Conservation (phyloP, 2,329 filamentous ascomycete genomes). For the Blastomyces emzantsi region DNA sequence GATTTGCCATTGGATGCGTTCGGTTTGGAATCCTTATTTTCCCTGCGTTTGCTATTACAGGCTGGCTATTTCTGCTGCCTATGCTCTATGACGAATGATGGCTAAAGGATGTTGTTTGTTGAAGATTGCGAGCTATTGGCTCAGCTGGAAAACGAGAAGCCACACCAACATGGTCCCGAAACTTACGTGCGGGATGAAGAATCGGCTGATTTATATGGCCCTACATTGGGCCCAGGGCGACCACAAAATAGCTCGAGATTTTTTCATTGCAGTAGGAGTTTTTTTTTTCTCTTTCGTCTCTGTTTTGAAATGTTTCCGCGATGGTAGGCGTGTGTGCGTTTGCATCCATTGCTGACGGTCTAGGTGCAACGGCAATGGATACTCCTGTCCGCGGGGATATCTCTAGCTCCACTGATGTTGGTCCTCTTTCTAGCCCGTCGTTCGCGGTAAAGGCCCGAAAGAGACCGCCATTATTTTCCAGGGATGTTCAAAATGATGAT, state of each 20-base stretch:
- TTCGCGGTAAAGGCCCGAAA: slow-evolving; percentile 20
- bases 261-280: slow-evolving; percentile 24
- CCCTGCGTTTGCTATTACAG: neutral
- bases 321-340: slow-evolving; percentile 1
- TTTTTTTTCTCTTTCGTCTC: neutral
- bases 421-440: slow-evolving; percentile 27
- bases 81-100: neutral
- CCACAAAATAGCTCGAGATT: slow-evolving; percentile 21
- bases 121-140: slow-evolving; percentile 33
- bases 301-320: neutral
- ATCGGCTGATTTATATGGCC: slow-evolving; percentile 3
- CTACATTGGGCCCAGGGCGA: slow-evolving; percentile 1
- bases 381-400: slow-evolving; percentile 19
- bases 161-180: neutral
- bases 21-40: slow-evolving; percentile 27
- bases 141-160: slow-evolving; percentile 20
- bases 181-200: neutral
- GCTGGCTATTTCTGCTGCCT: neutral
- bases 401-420: slow-evolving; percentile 25
- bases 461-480: slow-evolving; percentile 2
- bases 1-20: slow-evolving; percentile 41
- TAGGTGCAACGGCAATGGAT: slow-evolving; percentile 17
- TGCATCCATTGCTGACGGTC: slow-evolving; percentile 11
- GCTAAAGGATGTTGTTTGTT: slow-evolving; percentile 12
- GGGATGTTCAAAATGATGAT: neutral